Base-by-base conservation (phyloP, 1,284 basidiomycete genomes). In the Dichomitus squalens region DNA sequence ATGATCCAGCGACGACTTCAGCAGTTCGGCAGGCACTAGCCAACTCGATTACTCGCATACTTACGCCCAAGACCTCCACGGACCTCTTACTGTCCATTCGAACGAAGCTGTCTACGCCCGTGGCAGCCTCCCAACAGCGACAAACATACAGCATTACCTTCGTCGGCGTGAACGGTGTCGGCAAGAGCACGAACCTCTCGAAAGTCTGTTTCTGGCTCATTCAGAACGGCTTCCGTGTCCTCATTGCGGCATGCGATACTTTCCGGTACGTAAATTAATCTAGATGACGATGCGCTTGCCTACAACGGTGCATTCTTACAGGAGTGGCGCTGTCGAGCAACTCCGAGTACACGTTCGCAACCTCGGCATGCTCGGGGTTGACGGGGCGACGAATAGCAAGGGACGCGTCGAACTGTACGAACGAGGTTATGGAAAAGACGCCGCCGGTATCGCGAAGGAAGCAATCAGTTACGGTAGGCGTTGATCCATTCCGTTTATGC, bases 161-260 rank as follows among this genome's bases (percentile, higher is more conserved):
- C 71, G 96, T 99, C 41, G 97, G 97, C n/a, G 97, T 99, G 50
- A 99, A 99, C 70, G 97, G 97, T 21, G 97, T 99, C 20, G 97
- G 97, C 51, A 99, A 99, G 78, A 97, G 95, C 66, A 99, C 97
- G 4, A 99, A 98, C 72, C 76, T 99, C 27, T 94, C 92, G 52
- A 99, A 99, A 77, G 96, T 99, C 49, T 96, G 95, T 75, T 99
- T 99, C 77, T 99, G 97, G 97, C 81, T 99, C 20, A 87, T 99
- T 47, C 96, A 99, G 75, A 99, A 99, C 70, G 89, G 90, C 8
- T 75, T 96, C 40, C 83, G 91, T 29, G 96, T 99, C 20, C 81
- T 99, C 63, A 98, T 99, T 66, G 97, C 97, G 25, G 97, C 97
- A 11, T 99, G 97, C 70, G 97, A 99, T 73, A 99, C 97, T 3